A percentile compares a stretch with the other conserved stretches of the same genome.
Conservation (phyloP, 768 basidiomycete species). For the Podaxis sp. region DNA sequence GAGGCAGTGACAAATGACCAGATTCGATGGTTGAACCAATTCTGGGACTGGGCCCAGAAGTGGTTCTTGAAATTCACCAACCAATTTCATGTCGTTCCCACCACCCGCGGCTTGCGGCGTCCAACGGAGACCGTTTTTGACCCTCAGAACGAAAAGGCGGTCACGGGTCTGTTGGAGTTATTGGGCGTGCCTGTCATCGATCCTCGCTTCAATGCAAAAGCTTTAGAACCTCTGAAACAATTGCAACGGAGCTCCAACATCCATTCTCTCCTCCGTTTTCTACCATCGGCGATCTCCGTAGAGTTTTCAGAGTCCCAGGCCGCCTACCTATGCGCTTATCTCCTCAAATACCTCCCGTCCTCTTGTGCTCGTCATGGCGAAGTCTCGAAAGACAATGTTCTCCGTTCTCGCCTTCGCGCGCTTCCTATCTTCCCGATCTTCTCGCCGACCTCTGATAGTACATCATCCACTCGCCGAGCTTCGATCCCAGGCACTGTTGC, state of each 20-base stretch:
- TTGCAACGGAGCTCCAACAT: slow-evolving; percentile 18
- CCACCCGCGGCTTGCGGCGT: slow-evolving; percentile 27
- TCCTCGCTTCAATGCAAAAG: slow-evolving; percentile 21
- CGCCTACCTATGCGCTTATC: neutral
- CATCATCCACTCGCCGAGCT: neutral
- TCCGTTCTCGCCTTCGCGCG: slow-evolving; percentile 13
- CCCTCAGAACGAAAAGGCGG: neutral
- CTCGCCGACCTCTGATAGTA: slow-evolving; percentile 15
- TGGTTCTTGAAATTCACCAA: slow-evolving; percentile 22
- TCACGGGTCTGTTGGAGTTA: slow-evolving; percentile 22
- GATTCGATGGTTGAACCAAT: slow-evolving; percentile 36
- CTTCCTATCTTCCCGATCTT: slow-evolving; percentile 32
- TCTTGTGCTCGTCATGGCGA: slow-evolving; percentile 10
- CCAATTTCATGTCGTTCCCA: slow-evolving; percentile 32
- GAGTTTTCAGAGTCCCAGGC: neutral
- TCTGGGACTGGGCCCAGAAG: slow-evolving; percentile 43
- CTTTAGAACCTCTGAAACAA: slow-evolving; percentile 13
- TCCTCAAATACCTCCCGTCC: slow-evolving; percentile 4
- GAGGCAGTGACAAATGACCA: slow-evolving; percentile 15
- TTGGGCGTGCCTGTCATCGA: slow-evolving; percentile 38
- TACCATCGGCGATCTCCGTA: slow-evolving; percentile 10
- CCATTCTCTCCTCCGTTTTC: slow-evolving; percentile 29
- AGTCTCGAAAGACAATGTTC: slow-evolving; percentile 12
- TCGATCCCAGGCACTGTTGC: neutral
- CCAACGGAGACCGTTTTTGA: slow-evolving; percentile 30